A percentile compares a stretch with the other conserved stretches of the same genome.
phyloP scores from a whole-genome alignment of 164 flowering plant species.

The Macadamia integrifolia region DNA sequence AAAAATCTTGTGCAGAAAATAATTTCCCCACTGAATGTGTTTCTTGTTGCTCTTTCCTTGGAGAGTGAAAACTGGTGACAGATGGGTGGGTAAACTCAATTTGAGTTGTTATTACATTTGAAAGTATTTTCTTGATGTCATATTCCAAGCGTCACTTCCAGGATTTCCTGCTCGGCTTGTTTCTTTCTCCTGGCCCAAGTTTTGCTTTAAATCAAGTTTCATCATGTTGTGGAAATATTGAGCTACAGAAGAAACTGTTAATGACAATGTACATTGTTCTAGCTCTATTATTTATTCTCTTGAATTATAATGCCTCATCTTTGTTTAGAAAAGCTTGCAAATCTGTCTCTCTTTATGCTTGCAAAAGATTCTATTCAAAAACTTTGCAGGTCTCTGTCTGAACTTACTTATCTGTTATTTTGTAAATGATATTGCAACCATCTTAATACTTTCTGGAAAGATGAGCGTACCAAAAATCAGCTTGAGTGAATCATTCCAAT shows the following conservation, averaged over 20 bases:
- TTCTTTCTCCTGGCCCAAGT: too few species aligned
- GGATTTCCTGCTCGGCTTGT: too few species aligned
- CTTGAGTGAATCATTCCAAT: too few species aligned
- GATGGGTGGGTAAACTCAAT: constrained; percentile 40
- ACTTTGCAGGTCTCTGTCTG: too few species aligned
- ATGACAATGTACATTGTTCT: neutral
- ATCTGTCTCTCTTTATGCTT: neutral
- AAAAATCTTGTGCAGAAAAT: constrained; percentile 21
- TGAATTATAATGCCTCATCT: neutral
- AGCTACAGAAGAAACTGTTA: too few species aligned
- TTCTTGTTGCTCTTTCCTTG: constrained; percentile 56
- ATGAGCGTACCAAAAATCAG: too few species aligned
- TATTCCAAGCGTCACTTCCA: neutral
- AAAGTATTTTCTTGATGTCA: constrained; percentile 47
- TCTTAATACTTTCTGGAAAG: too few species aligned
- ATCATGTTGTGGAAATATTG: too few species aligned
- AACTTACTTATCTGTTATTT: too few species aligned
- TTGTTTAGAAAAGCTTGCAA: neutral
- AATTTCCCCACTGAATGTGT: constrained; percentile 34
- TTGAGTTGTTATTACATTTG: constrained; percentile 67
- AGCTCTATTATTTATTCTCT: neutral
- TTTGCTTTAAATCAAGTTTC: too few species aligned
- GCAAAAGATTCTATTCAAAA: too few species aligned
- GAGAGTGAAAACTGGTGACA: constrained; percentile 27
- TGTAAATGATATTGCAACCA: too few species aligned